phyloP scores from a whole-genome alignment of 805 yeast genomes.

The Pichia californica region DNA sequence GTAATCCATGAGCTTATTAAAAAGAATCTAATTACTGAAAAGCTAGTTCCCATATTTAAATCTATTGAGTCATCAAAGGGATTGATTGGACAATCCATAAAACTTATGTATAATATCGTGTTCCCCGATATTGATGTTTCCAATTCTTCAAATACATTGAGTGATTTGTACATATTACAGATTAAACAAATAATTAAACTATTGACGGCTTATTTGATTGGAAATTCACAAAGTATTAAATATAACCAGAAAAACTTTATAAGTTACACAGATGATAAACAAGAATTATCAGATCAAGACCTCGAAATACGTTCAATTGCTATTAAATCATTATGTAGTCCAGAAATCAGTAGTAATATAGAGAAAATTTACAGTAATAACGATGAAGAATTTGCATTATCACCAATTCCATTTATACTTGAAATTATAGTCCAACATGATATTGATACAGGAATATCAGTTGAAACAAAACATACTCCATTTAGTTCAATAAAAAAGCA shows the following conservation, averaged over 20 bases:
- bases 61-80: slow-evolving; percentile 7
- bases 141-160: not conserved
- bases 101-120: slow-evolving; percentile 3
- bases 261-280: slow-evolving; percentile 16
- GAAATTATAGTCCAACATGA: slow-evolving; percentile 41
- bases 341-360: slow-evolving; percentile 36
- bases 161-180: slow-evolving; percentile 3
- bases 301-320: slow-evolving; percentile 28
- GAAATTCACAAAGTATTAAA: slow-evolving; percentile 22
- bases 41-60: slow-evolving; percentile 8
- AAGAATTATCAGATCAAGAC: slow-evolving; percentile 13
- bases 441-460: slow-evolving; percentile 17
- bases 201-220: slow-evolving; percentile 33
- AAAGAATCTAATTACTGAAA: slow-evolving; percentile 15
- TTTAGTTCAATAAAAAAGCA: slow-evolving; percentile 22
- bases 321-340: slow-evolving; percentile 37
- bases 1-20: slow-evolving; percentile 19
- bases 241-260: slow-evolving; percentile 19
- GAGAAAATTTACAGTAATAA: slow-evolving; percentile 37
- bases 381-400: slow-evolving; percentile 27
- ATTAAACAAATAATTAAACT: slow-evolving; percentile 13
- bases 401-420: slow-evolving; percentile 41
- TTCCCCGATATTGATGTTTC: slow-evolving; percentile 5
- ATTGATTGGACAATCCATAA: slow-evolving; percentile 4
- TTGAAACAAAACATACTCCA: slow-evolving; percentile 15